Evolutionary conservation across 441 rosid species (phyloP).

Genomic region (Populus hybrid): DNA sequence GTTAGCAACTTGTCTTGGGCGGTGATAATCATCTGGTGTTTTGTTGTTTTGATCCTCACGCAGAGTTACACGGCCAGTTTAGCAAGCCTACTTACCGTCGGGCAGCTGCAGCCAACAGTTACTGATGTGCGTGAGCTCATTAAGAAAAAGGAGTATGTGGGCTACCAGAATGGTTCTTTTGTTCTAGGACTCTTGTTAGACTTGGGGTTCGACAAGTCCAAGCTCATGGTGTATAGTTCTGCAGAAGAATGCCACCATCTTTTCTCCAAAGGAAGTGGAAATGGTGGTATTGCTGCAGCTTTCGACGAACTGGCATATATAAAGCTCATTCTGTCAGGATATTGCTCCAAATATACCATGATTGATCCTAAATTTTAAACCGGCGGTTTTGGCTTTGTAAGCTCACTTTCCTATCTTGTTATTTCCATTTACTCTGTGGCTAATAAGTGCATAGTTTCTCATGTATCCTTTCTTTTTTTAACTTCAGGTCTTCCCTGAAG

Average conservation of each 20-base stretch:
- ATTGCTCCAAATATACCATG: conserved; percentile 47
- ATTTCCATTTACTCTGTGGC: neutral
- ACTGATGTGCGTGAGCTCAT: conserved; percentile 34
- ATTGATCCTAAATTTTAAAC: conserved; percentile 36
- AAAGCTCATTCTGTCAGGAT: conserved; percentile 35
- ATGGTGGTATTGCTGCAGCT: conserved; percentile 55
- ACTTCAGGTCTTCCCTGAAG: too few species aligned
- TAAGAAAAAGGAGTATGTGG: conserved; percentile 41
- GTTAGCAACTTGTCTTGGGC: conserved; percentile 45
- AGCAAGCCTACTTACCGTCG: conserved; percentile 48
- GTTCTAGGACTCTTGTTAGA: conserved; percentile 29
- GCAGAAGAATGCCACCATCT: conserved; percentile 32
- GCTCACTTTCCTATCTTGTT: conserved; percentile 9
- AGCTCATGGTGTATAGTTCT: conserved; percentile 32
- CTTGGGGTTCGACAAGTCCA: conserved; percentile 34
- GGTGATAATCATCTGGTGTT: conserved; percentile 58
- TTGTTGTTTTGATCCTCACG: conserved; percentile 53
- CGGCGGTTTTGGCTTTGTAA: conserved; percentile 70
- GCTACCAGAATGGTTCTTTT: conserved; percentile 40
- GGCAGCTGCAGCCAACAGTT: conserved; percentile 40
- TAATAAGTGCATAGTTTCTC: neutral
- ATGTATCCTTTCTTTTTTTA: too few species aligned
- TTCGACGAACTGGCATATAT: conserved; percentile 45
- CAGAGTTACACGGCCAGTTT: conserved; percentile 71
- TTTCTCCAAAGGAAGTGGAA: conserved; percentile 37